Evolutionary conservation across 805 yeast genomes (phyloP), one percentile per base, ranked within the genome.

Genomic region (Metschnikowia shivogae): DNA sequence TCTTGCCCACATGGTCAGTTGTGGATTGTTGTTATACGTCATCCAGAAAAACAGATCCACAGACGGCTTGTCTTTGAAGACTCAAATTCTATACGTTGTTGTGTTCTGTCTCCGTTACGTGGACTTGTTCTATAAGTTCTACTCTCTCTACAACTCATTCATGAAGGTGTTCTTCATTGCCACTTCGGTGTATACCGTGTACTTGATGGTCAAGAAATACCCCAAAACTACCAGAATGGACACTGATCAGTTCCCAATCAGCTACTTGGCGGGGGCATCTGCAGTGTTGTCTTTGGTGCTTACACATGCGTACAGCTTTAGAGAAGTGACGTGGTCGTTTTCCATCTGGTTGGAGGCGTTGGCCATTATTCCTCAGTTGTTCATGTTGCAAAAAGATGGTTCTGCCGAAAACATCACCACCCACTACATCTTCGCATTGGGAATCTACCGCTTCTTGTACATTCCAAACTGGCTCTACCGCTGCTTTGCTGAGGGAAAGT

Each of bases 381-480:
- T 84, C 64, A 79, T 93, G 80, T 73, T 93, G 47, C 96, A 90
- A 61, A 83, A 85, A 53, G 81, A 92, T 1, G 97, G 97, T 13
- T 85, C 86, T 57, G 90, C 97, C 3, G 86, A 86, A 62, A 78
- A 86, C 50, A 74, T 93, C 59, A 93, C 98, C 3, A 77, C 84
- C 41, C 97, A 93, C 65, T 93, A 93, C 65, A 88, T 93, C 50
- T 90, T 92, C 64, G 96, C 97, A 1, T 72, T 93, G 60, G 99
- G 99, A 12, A 55, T 85, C 2, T 93, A 93, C 73, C 76, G 99
- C 55, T 86, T 92, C 0, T 72, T 93, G 42, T 93, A 93, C 63
- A 80, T 93, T 55, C 95, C 96, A 53, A 93, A 92, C 67, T 93
- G 99, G 99, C 63, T 89, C 54, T 93, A 89, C 76, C 80, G 97